These are phyloP conservation scores for Shiraia sp. DNA, from an alignment of 2,329 filamentous ascomycete species.

Conservation along the genomic window DNA sequence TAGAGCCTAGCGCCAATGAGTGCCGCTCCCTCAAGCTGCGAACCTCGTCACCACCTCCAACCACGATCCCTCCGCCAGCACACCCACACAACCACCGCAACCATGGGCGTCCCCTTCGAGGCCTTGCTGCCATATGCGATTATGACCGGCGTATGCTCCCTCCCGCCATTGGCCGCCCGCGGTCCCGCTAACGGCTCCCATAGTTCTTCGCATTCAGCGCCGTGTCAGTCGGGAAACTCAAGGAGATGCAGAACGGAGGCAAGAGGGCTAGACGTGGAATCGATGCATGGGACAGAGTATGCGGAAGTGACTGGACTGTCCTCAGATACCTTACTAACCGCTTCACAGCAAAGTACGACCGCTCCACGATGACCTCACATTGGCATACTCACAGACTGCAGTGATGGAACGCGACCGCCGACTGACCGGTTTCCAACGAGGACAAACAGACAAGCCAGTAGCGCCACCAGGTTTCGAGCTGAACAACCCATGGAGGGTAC, in stretches of 20 bases:
- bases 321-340: slow-evolving; percentile 46
- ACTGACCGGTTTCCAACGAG: slow-evolving; percentile 64
- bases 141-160: slow-evolving; percentile 60
- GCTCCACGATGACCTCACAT: slow-evolving; percentile 33
- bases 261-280: slow-evolving; percentile 63
- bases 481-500: slow-evolving; percentile 70
- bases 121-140: slow-evolving; percentile 67
- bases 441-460: slow-evolving; percentile 62
- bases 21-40: slow-evolving; percentile 12
- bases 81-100: slow-evolving; percentile 36
- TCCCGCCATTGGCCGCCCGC: slow-evolving; percentile 9
- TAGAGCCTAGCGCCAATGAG: slow-evolving; percentile 10
- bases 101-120: slow-evolving; percentile 70
- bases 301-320: slow-evolving; percentile 28
- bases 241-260: slow-evolving; percentile 64
- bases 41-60: slow-evolving; percentile 13
- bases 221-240: slow-evolving; percentile 60
- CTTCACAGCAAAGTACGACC: slow-evolving; percentile 58
- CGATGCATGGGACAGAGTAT: slow-evolving; percentile 68
- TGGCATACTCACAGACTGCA: slow-evolving; percentile 43
- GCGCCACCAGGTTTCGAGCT: slow-evolving; percentile 67
- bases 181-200: slow-evolving; percentile 22
- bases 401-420: slow-evolving; percentile 70
- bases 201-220: slow-evolving; percentile 66
- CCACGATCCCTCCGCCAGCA: slow-evolving; percentile 21